phyloP scores from a whole-genome alignment of 331 rosid species.

The Quercus lobata region DNA sequence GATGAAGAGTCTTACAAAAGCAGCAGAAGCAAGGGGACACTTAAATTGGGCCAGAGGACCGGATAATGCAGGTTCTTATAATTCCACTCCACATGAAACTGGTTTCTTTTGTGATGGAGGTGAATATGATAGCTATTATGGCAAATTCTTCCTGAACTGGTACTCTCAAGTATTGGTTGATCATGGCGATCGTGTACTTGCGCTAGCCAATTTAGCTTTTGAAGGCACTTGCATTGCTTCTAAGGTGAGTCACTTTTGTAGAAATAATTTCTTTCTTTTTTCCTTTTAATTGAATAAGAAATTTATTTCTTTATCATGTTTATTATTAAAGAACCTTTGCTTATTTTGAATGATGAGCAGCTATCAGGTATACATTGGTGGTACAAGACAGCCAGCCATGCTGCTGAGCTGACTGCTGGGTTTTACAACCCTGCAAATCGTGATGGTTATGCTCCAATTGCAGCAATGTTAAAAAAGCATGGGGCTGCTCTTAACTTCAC shows the following conservation, averaged over 20 bases:
- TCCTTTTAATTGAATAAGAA: neutral
- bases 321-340: slow-evolving; percentile 37
- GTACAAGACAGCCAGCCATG: slow-evolving; percentile 95
- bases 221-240: slow-evolving; percentile 82
- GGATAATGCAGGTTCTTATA: slow-evolving; percentile 90
- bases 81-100: slow-evolving; percentile 90
- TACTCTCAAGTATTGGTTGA: slow-evolving; percentile 79
- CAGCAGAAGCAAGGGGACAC: slow-evolving; percentile 90
- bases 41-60: slow-evolving; percentile 92
- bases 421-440: slow-evolving; percentile 86
- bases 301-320: slow-evolving; percentile 9
- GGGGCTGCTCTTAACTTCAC: slow-evolving; percentile 62
- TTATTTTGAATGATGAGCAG: slow-evolving; percentile 62
- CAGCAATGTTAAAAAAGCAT: slow-evolving; percentile 66
- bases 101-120: slow-evolving; percentile 97
- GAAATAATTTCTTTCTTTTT: neutral
- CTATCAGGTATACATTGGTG: slow-evolving; percentile 92
- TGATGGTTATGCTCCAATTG: slow-evolving; percentile 82
- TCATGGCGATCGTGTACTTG: slow-evolving; percentile 82
- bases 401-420: slow-evolving; percentile 95
- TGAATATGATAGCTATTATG: slow-evolving; percentile 93
- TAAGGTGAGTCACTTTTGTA: slow-evolving; percentile 51
- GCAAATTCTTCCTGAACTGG: slow-evolving; percentile 96
- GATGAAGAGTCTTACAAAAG: slow-evolving; percentile 71
- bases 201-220: slow-evolving; percentile 89